Conservation (phyloP, 1,284 basidiomycete species). For the Sporisorium exsertum region DNA sequence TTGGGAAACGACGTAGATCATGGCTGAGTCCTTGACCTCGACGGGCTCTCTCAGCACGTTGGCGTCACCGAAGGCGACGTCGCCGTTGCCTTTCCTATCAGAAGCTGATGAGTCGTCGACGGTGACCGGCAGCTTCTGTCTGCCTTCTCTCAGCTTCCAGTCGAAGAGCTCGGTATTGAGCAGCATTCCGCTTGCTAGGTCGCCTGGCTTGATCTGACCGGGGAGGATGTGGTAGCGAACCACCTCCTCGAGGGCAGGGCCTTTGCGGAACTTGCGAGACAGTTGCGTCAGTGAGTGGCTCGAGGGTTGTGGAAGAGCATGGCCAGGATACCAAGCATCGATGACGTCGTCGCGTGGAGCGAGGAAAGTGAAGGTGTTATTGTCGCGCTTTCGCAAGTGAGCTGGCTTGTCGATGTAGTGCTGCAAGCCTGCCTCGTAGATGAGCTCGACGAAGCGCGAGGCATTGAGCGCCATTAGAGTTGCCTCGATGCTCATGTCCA, state of each 20-base stretch:
- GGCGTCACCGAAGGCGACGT: conserved; percentile 84
- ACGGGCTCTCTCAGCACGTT: conserved; percentile 83
- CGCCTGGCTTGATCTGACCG: conserved; percentile 35
- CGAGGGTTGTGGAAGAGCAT: conserved; percentile 1
- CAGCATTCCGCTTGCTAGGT: conserved; percentile 50
- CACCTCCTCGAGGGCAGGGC: conserved; percentile 45
- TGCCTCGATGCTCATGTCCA: conserved; percentile 91
- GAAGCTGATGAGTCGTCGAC: conserved; percentile 66
- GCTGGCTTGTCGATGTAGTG: conserved; percentile 70
- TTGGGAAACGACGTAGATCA: conserved; percentile 90
- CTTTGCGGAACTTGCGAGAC: conserved; percentile 16
- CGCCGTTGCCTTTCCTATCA: conserved; percentile 51
- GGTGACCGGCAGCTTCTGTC: conserved; percentile 68
- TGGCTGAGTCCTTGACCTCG: conserved; percentile 76
- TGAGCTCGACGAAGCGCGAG: conserved; percentile 88
- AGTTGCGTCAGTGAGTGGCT: neutral
- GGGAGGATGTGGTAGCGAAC: conserved; percentile 65
- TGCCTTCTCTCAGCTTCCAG: conserved; percentile 69
- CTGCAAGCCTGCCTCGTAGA: conserved; percentile 75
- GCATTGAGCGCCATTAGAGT: conserved; percentile 89
- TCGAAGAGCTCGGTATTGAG: conserved; percentile 59
- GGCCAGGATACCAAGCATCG: conserved; percentile 41
- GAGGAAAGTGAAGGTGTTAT: conserved; percentile 72
- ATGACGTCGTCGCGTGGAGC: conserved; percentile 90
- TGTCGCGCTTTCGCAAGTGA: conserved; percentile 27